Conservation (phyloP, 2,329 filamentous ascomycete species). For the Chalaropsis ovoidea region DNA sequence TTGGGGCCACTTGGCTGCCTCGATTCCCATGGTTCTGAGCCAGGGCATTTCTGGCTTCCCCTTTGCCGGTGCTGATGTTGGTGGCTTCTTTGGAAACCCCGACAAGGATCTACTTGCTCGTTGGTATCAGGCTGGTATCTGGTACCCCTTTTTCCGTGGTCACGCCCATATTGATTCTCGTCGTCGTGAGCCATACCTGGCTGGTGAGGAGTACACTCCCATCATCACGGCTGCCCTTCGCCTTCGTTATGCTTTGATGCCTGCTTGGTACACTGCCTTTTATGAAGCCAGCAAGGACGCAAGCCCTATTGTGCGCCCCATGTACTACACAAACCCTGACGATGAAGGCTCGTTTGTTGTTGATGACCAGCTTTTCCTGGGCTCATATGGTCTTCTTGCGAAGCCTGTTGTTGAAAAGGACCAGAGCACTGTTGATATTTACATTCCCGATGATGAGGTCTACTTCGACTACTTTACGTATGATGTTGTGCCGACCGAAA, state of each 20-base stretch:
- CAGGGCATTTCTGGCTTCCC: slow-evolving; percentile 89
- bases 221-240: slow-evolving; percentile 84
- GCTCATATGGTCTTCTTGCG: slow-evolving; percentile 75
- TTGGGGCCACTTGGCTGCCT: slow-evolving; percentile 82
- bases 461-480: slow-evolving; percentile 97
- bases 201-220: slow-evolving; percentile 69
- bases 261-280: slow-evolving; percentile 95
- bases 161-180: slow-evolving; percentile 96
- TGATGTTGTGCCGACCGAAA: slow-evolving; percentile 56
- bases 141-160: slow-evolving; percentile 96
- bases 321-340: slow-evolving; percentile 82
- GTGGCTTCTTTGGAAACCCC: slow-evolving; percentile 96
- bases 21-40: slow-evolving; percentile 86
- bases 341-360: slow-evolving; percentile 80
- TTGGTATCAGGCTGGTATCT: slow-evolving; percentile 94
- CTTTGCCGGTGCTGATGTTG: slow-evolving; percentile 90
- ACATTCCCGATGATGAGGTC: slow-evolving; percentile 75
- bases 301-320: slow-evolving; percentile 77
- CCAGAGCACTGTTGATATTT: slow-evolving; percentile 63
- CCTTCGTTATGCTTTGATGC: slow-evolving; percentile 78
- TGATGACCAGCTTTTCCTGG: slow-evolving; percentile 90
- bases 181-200: slow-evolving; percentile 83
- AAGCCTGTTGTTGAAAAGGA: slow-evolving; percentile 81
- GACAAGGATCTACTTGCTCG: slow-evolving; percentile 81
- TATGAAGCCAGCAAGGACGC: slow-evolving; percentile 75